Evolutionary conservation across 331 rosid species (phyloP), one percentile per base, ranked within the genome.

Genomic region (Quercus lobata): DNA sequence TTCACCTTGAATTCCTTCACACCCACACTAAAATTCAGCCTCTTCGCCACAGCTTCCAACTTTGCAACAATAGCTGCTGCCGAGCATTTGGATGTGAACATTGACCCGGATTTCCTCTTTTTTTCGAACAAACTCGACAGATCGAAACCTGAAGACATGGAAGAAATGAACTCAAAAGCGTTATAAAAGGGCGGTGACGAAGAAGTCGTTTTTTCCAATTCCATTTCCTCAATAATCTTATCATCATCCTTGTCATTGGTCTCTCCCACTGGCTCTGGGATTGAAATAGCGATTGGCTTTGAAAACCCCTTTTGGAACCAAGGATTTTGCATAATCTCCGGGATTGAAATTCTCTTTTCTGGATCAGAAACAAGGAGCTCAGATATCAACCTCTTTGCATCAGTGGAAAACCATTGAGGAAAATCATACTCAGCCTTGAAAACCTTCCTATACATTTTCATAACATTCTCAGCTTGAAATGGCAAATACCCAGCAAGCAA

Each of bases 91-190:
- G 92, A 87, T 1, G 89, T 84, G 49, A 93, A 93, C 81, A 81
- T 73, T 0, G 98, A 91, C 0, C 88, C 83, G 0, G 84, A 74
- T 30, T 82, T 87, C 80, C 82, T 91, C 81, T 86, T 78, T 1
- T 79, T 89, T 90, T 93, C 97, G 6, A 93, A 93, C 87, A 93
- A 72, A 71, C 66, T 90, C 17, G 93, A 89, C 32, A 93, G 77
- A 71, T 93, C 91, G 63, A 93, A 91, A 6, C 95, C 93, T 8
- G 87, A 83, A 0, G 98, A 91, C 82, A 93, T 77, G 0, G 97
- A 87, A 0, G 98, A 90, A 18, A 93, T 91, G 14, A 93, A 87
- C 86, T 93, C 93, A 46, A 91, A 93, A 0, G 97, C 98, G 9
- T 93, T 93, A 79, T 86, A 90, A 78, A 90, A 93, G 2, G 95